A percentile compares a stretch with the other conserved stretches of the same genome.
phyloP scores from a whole-genome alignment of 805 yeast species.

The Maudiozyma bulderi region DNA sequence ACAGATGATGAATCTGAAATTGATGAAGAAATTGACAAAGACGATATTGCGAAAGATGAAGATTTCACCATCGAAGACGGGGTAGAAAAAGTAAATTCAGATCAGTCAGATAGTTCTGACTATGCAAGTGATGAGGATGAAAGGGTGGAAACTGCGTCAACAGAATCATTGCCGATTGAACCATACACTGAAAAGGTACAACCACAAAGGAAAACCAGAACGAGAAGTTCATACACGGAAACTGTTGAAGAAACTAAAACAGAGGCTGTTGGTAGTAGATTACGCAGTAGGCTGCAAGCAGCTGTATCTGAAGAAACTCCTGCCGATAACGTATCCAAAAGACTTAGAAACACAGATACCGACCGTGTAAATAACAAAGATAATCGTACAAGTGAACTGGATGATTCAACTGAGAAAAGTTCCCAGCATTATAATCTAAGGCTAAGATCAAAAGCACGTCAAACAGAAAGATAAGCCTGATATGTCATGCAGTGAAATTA shows the following conservation, averaged over 20 bases:
- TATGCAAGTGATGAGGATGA: constrained; percentile 1
- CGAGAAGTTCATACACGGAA: background rate
- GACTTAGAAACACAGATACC: constrained; percentile 16
- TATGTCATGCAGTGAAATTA: background rate
- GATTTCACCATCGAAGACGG: background rate
- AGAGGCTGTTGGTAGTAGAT: background rate
- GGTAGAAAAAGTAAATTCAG: background rate
- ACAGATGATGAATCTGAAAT: constrained; percentile 3
- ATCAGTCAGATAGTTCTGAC: background rate
- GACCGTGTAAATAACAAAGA: background rate
- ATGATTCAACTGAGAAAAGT: constrained; percentile 16
- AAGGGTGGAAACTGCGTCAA: background rate
- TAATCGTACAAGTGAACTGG: constrained; percentile 1
- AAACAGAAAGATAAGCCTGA: constrained; percentile 2
- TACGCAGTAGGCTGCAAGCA: background rate
- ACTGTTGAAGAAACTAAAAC: background rate
- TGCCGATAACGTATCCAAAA: constrained; percentile 4
- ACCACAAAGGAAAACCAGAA: background rate
- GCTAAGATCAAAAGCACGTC: constrained; percentile 24
- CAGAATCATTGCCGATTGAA: background rate
- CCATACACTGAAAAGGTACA: background rate
- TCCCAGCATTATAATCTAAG: constrained; percentile 27
- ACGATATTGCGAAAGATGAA: constrained; percentile 4
- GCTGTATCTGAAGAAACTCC: background rate
- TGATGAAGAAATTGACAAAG: constrained; percentile 3